Evolutionary conservation across 179 eudicot genomes (phyloP).

Genomic region (Beta lomatogona): DNA sequence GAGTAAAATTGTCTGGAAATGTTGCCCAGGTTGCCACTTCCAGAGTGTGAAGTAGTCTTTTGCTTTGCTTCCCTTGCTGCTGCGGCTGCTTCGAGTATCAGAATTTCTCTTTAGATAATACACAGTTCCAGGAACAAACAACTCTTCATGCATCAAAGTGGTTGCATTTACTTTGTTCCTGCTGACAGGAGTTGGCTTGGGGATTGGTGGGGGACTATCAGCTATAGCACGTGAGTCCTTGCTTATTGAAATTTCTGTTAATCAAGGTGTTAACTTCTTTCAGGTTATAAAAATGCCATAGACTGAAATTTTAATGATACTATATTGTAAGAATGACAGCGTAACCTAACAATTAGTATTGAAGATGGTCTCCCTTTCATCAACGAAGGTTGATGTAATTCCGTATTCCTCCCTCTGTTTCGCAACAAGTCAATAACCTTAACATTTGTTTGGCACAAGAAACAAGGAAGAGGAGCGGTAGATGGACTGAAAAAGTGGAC

Average conservation of each 20-base stretch:
- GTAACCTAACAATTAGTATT: too few relatives aligned
- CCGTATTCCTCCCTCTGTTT: too few relatives aligned
- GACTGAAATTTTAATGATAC: not conserved
- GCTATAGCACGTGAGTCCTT: slow-evolving; percentile 29
- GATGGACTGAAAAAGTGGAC: too few relatives aligned
- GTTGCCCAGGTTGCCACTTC: slow-evolving; percentile 77
- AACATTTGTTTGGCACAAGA: too few relatives aligned
- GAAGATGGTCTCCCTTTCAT: too few relatives aligned
- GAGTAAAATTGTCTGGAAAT: slow-evolving; percentile 72
- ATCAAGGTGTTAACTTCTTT: slow-evolving; percentile 15
- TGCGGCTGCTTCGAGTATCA: slow-evolving; percentile 26
- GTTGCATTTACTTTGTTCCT: slow-evolving; percentile 32
- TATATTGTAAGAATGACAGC: too few relatives aligned
- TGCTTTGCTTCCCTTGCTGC: slow-evolving; percentile 26
- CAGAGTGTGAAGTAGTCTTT: slow-evolving; percentile 68
- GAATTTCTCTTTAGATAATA: slow-evolving; percentile 69
- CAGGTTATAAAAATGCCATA: not conserved
- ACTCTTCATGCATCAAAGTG: slow-evolving; percentile 47
- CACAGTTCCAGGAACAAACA: slow-evolving; percentile 81
- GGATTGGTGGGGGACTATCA: slow-evolving; percentile 26
- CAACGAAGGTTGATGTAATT: too few relatives aligned
- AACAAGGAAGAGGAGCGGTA: too few relatives aligned
- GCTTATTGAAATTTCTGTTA: slow-evolving; percentile 34
- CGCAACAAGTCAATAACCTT: too few relatives aligned
- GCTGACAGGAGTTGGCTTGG: slow-evolving; percentile 30